Evolutionary conservation across 148 eudicot genomes (phyloP), one percentile per base, ranked within the genome.

Genomic region (Rhododendron mucronatum): DNA sequence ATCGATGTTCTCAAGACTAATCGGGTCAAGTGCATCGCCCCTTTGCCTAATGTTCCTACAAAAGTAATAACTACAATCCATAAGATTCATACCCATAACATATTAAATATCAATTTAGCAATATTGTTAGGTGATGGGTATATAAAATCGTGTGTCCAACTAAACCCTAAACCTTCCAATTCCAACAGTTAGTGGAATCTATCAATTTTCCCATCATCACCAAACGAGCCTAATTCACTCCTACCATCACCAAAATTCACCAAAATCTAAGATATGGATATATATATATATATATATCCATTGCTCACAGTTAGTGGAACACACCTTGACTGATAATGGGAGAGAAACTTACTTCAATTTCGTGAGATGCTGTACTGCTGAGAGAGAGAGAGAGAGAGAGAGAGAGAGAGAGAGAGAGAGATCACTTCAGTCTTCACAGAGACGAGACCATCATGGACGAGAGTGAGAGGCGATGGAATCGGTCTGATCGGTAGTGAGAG

Each of bases 1-100:
- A 81, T 81, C 45, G 1, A 81, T 81, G 45, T 81, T 81, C 26
- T 55, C 71, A 53, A 81, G 83, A 81, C 69, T 55, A 35, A 81
- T 35, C 2, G 71, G 83, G 26, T 81, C 83, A 81, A 55, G 83
- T 26, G 83, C 44, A 53, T 47, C 53, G 53, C 35, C 35, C 37
- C 83, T 55, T 55, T 4, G 41, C 15, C 20, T 81, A 50, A 81
- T 50, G 5, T 50, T 50, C 67, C 83, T 30, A 81, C 44, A 81
- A 81, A 81, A 47, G 80, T 39, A 30, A 81, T 33, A 35, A 8
- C 51, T 41, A 20, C 80, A 77, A 77, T 20, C 44, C 47, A 6
- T 20, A 65, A n/a, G 71, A 63, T 41, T 41, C n/a, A 37, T n/a
- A n/a, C 4, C 0, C 12, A 63, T 7, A 63, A 65, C 30, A n/a